Base-by-base conservation (phyloP, 192 early-diverging fungal genomes). In the Linnemannia elongata region DNA sequence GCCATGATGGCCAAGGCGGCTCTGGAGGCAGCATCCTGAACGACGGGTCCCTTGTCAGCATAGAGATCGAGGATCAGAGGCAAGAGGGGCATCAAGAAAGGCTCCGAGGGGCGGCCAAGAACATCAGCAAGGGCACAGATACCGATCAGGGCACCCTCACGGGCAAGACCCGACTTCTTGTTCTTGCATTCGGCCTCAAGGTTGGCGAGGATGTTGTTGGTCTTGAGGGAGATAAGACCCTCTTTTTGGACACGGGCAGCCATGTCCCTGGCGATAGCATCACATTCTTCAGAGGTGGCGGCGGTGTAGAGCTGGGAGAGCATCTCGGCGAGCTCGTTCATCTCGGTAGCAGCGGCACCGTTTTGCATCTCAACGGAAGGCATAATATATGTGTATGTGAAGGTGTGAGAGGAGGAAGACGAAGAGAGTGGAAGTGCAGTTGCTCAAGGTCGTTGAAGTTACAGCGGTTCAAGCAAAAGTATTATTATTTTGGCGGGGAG, bases 81-180 rank as follows among this genome's bases (percentile, higher is more conserved):
- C 49, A 96, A 88, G n/a, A 92, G 86, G 9, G 89, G 81, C 75
- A 95, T 74, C 76, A 94, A 76, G 88, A 91, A 93, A 33, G 95
- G 94, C 88, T 96, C 96, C 27, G 89, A 90, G 69, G 90, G 88
- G 72, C 91, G 90, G 45, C 91, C 92, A 55, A 94, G 88, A 68
- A 91, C 79, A 71, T 81, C 81, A 75, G 92, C 92, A 52, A 96
- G 72, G 60, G 93, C 94, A 75, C 82, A 81, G 87, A 93, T 91
- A 38, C 90, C 91, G 72, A 91, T 89, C 78, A 92, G 72, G 41
- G 94, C 93, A 77, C 91, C 95, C 70, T 95, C 91, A 81, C 94
- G 93, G 45, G 92, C 92, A 73, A 85, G 80, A 75, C 89, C 81
- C 55, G 75, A 90, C 90, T 96, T 96, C 88, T 96, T 96, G 92